A percentile compares a stretch with the other conserved stretches of the same genome.
Conservation (phyloP, 164 flowering plant genomes). For the Chloranthus sessilifolius region DNA sequence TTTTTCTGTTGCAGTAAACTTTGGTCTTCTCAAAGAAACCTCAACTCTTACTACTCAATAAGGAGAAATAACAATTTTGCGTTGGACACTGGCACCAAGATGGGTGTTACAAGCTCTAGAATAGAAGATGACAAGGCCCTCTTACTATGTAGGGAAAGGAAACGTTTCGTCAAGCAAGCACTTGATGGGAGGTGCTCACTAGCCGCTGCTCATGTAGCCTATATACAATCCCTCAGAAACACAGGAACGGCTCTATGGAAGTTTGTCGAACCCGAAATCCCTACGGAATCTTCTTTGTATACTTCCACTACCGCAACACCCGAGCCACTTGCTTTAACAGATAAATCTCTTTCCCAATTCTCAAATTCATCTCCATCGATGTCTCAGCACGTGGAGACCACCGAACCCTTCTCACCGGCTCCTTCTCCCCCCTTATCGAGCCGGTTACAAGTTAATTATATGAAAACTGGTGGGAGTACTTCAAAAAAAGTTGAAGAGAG, state of each 20-base stretch:
- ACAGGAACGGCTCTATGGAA: constrained; percentile 64
- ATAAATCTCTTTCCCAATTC: constrained; percentile 61
- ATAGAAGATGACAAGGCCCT: constrained; percentile 84
- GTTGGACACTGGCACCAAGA: constrained; percentile 12
- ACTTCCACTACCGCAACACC: constrained; percentile 70
- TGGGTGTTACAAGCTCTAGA: constrained; percentile 79
- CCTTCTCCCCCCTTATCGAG: constrained; percentile 60
- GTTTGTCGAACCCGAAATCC: constrained; percentile 69
- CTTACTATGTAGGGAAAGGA: constrained; percentile 85
- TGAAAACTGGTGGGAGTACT: constrained; percentile 47
- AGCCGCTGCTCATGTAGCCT: constrained; percentile 74
- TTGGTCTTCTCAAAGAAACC: neutral
- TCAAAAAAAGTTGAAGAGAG: constrained; percentile 68
- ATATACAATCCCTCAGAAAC: constrained; percentile 56
- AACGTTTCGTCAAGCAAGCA: constrained; percentile 71
- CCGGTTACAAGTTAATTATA: constrained; percentile 49
- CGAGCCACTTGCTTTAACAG: constrained; percentile 59
- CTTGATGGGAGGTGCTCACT: constrained; percentile 85
- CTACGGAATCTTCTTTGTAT: constrained; percentile 52
- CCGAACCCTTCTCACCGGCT: constrained; percentile 49
- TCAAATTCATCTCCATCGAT: constrained; percentile 61
- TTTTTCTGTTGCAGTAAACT: no score
- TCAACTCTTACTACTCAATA: neutral
- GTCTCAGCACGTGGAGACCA: constrained; percentile 51
- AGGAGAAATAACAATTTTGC: neutral